phyloP scores from a whole-genome alignment of 1,284 basidiomycete genomes.

The Filobasidium uniguttulatum region DNA sequence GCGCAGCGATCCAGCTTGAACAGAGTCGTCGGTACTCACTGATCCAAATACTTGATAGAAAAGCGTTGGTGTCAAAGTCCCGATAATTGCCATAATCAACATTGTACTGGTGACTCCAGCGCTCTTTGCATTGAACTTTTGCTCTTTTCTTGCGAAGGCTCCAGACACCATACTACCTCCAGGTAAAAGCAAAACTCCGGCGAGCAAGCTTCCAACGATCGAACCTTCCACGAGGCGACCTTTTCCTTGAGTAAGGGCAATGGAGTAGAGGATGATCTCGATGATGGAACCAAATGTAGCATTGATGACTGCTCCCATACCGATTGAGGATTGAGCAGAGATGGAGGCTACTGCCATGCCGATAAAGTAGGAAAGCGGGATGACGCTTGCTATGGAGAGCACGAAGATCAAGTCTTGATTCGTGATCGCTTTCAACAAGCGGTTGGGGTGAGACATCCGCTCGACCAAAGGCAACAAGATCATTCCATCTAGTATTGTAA shows the following conservation, averaged over 20 bases:
- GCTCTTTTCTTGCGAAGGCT: constrained; percentile 81
- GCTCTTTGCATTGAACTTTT: constrained; percentile 94
- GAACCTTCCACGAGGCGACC: constrained; percentile 92
- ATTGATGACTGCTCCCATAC: constrained; percentile 99
- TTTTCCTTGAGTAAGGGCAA: constrained; percentile 78
- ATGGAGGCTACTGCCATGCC: constrained; percentile 99
- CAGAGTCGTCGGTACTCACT: constrained; percentile 45
- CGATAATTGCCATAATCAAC: constrained; percentile 99
- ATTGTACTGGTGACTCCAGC: constrained; percentile 98
- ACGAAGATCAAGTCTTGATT: constrained; percentile 72
- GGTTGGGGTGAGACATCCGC: constrained; percentile 39
- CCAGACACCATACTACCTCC: constrained; percentile 95
- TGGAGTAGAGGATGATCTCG: constrained; percentile 85
- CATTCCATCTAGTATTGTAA: constrained; percentile 87
- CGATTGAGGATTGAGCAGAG: constrained; percentile 92
- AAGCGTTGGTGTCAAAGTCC: constrained; percentile 83
- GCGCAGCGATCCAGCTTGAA: neutral
- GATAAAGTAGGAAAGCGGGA: constrained; percentile 96
- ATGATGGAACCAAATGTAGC: constrained; percentile 97
- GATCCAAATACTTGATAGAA: constrained; percentile 99
- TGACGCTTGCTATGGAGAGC: constrained; percentile 75
- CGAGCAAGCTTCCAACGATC: constrained; percentile 84
- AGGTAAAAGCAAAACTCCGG: constrained; percentile 93
- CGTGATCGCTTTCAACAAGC: constrained; percentile 55
- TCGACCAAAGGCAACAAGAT: constrained; percentile 63